Conservation (phyloP, 768 basidiomycete genomes). For the Tulasnella sp. region DNA sequence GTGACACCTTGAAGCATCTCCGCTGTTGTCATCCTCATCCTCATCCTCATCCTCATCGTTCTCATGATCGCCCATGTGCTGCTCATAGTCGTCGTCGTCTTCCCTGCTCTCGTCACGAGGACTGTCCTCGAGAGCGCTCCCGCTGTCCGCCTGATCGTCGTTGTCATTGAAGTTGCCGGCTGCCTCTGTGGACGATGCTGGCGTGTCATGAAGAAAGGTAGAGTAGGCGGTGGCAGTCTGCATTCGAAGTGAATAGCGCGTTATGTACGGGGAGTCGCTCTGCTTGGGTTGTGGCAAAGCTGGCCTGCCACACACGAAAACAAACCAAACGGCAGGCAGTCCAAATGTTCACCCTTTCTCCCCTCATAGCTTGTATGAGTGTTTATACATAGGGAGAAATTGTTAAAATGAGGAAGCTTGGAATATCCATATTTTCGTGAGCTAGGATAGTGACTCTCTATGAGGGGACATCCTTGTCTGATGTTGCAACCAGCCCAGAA, state of each 20-base stretch:
- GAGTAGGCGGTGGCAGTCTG: not conserved
- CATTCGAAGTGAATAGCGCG: not conserved
- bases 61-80: not conserved
- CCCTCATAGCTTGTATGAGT: no score
- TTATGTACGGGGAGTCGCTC: no score
- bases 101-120: not conserved
- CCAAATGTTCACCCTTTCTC: no score
- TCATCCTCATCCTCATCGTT: not conserved
- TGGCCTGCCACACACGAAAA: not conserved
- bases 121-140: not conserved
- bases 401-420: no score
- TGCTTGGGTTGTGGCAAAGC: conserved; percentile 11
- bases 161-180: not conserved
- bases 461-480: no score
- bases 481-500: no score
- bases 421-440: no score
- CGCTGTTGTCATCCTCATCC: not conserved
- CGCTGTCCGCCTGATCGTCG: conserved; percentile 14
- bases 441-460: no score
- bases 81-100: not conserved
- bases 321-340: no score
- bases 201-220: not conserved
- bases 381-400: no score
- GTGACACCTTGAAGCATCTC: not conserved
- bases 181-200: not conserved